phyloP scores from a whole-genome alignment of 495 filamentous ascomycete species.

The Neurospora sp. region DNA sequence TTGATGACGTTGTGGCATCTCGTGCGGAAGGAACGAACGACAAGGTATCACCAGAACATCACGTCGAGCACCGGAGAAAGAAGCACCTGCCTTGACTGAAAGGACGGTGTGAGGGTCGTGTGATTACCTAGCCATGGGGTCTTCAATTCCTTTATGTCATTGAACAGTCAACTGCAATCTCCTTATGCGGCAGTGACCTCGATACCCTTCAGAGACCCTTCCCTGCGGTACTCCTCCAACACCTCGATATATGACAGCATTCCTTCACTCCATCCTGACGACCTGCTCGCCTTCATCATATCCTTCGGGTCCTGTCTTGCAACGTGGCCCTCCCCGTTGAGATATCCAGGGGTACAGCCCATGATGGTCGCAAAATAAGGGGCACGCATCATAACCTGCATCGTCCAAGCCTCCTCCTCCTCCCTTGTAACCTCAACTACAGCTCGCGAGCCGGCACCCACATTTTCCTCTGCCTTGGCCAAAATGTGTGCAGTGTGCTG shows the following conservation, averaged over 20 bases:
- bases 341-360: slow-evolving; percentile 49
- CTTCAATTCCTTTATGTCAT: neutral
- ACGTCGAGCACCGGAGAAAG: neutral
- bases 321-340: slow-evolving; percentile 37
- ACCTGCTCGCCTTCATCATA: slow-evolving; percentile 20
- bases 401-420: slow-evolving; percentile 39
- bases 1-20: slow-evolving; percentile 6
- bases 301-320: slow-evolving; percentile 14
- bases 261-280: slow-evolving; percentile 6
- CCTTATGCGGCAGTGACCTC: slow-evolving; percentile 2
- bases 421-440: slow-evolving; percentile 32
- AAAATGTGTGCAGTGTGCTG: slow-evolving; percentile 38
- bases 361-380: slow-evolving; percentile 25
- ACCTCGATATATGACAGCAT: slow-evolving; percentile 17
- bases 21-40: neutral
- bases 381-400: slow-evolving; percentile 30
- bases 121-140: neutral
- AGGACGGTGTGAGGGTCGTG: neutral
- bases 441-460: slow-evolving; percentile 12
- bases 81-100: neutral
- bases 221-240: slow-evolving; percentile 23
- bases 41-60: neutral
- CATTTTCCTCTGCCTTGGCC: slow-evolving; percentile 26
- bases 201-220: slow-evolving; percentile 20
- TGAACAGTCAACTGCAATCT: neutral